Evolutionary conservation across 1,284 basidiomycete genomes (phyloP), one percentile per base, ranked within the genome.

Genomic region (Puccinia hordei): DNA sequence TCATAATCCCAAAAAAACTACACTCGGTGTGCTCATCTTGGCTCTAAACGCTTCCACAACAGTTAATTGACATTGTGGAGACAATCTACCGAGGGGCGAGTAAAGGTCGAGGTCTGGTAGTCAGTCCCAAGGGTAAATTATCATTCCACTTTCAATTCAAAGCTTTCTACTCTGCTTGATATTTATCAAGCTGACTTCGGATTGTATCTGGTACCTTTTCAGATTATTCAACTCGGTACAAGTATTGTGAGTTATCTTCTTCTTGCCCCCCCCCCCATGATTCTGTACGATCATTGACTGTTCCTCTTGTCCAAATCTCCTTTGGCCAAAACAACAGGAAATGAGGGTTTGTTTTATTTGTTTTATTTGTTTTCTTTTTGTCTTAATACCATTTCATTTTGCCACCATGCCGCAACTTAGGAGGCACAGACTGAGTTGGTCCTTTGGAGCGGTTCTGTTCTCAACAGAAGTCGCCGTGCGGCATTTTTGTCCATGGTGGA

Each of bases 61-160:
- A 96, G 93, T 88, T 99, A 85, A 95, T 99, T 84, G 97, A 99
- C 86, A 96, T 99, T 83, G 92, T 99, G 84, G 96, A 99, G 87
- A 98, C 96, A 13, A 95, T 99, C 9, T 99, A 98, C 86, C 91
- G 97, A 82, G 96, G 96, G 35, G 96, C 96, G 1, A 95, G 94
- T 1, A 99, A 98, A 85, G 96, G 97, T 15, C 92, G 96, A 81
- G 96, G 96, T 94, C 88, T 99, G 33, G 96, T 99, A 73, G 94
- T 99, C 41, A 95, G 95, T 0, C 96, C 96, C 0, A 95, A 95
- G 89, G 95, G 94, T 93, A 51, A 44, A 88, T 86, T 44, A 0
- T 49, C 24, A 24, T 19, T 57, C 46, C 10, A 49, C 46, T 46
- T 41, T n/a, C 35, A 15, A 35, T n/a, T 9, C 13, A 17, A 10